Conservation (phyloP, 2,329 filamentous ascomycete species). For the Tothia fuscella region DNA sequence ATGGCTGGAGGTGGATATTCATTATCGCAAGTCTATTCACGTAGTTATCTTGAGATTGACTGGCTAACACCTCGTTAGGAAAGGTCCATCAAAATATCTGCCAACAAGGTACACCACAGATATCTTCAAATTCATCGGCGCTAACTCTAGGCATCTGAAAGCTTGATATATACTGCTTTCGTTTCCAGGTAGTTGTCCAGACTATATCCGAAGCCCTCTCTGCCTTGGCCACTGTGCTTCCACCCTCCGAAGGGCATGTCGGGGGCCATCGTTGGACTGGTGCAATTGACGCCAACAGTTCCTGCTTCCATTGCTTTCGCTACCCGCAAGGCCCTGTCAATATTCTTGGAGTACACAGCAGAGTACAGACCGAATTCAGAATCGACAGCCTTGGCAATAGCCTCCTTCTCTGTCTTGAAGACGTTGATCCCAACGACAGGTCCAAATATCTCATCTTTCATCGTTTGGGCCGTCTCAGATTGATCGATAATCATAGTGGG, state of each 20-base stretch:
- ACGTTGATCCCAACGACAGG: conserved; percentile 20
- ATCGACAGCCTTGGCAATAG: conserved; percentile 21
- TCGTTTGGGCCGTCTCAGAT: conserved; percentile 18
- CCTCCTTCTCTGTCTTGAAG: conserved; percentile 25
- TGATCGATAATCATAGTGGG: conserved; percentile 23
- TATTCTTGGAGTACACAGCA: conserved; percentile 16
- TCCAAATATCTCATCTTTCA: conserved; percentile 23
- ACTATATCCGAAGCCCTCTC: conserved; percentile 20
- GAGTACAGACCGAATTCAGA: conserved; percentile 18
- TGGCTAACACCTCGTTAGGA: too few species aligned
- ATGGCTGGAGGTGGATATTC: conserved; percentile 29
- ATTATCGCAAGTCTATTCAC: too few species aligned
- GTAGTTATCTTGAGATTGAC: too few species aligned
- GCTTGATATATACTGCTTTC: conserved; percentile 22
- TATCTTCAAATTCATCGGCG: too few species aligned
- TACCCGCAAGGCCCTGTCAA: conserved; percentile 21
- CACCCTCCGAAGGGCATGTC: conserved; percentile 21
- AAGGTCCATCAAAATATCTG: too few species aligned
- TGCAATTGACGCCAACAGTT: conserved; percentile 12
- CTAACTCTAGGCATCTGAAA: too few species aligned
- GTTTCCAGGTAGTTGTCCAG: conserved; percentile 23
- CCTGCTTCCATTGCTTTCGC: conserved; percentile 21
- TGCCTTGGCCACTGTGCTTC: conserved; percentile 22
- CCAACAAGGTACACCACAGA: too few species aligned
- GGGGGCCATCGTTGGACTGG: neutral